Base-by-base conservation (phyloP, 169 alveolate genomes). In the Babesia caballi region DNA sequence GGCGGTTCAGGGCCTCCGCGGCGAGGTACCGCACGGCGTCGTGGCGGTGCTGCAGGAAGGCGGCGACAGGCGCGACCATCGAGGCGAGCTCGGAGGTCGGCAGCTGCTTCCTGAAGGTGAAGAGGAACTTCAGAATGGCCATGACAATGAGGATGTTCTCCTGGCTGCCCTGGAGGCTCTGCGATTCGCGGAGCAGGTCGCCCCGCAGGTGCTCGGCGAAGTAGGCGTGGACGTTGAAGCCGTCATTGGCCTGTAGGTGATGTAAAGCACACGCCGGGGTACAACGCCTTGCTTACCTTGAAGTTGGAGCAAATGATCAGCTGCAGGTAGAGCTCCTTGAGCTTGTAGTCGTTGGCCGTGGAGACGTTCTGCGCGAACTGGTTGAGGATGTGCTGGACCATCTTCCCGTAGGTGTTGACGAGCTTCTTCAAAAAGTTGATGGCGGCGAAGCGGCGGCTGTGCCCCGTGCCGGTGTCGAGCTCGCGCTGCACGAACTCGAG, bases 1-100 rank as follows among this genome's bases (percentile, higher is more conserved):
- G 32, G 35, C 88, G 67, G 47, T 40, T 56, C n/a, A 81, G 30
- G 2, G 88, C 67, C 36, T 81, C 88, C 4, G 81, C 46, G 7
- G 88, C 83, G 32, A 81, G 65, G 35, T n/a, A 81, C 23, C 81
- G 57, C 50, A 81, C 73, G 11, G 84, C 88, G 15, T 81, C 88
- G 46, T 81, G 60, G 5, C 38, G 44, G 40, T 81, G 75, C 35
- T 32, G 36, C 56, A 81, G 33, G 54, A 53, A 81, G 5, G 33
- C 23, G 8, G 63, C 61, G 21, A 81, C 46, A 28, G 66, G 67
- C 23, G 81, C 58, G 9, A 81, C 60, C 59, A 81, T 1, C 0
- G 66, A 47, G 27, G 60, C 65, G 21, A 81, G 59, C 21, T 81
- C 88, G 28, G 44, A 9, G 42, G n/a, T 82, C 1, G 84, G 35